Base-by-base conservation (phyloP, 192 early-diverging fungal species). In the Lobosporangium transversale region DNA sequence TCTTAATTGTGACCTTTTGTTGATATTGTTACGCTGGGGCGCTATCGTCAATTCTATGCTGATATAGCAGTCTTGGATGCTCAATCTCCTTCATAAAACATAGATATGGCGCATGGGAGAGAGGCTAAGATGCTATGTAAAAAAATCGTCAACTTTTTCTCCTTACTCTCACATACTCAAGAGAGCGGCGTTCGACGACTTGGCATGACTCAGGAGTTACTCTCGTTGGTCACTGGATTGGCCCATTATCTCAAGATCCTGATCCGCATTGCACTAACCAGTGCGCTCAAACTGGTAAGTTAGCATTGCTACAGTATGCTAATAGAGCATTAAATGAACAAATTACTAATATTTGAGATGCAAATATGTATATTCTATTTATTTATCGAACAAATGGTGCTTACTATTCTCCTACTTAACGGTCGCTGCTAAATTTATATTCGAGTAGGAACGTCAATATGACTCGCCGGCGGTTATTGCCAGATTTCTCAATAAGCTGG, bases 91-190 rank as follows among this genome's bases (percentile, higher is more conserved):
- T n/a, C n/a, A n/a, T n/a, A n/a, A 6, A 15, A 21, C 47, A 32
- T 23, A 73, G 89, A 82, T 33, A 81, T 93, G 48, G 89, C 92
- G 62, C 86, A 93, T 68, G 91, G 88, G 32, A 81, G 93, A 29
- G 97, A 98, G 80, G 95, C 97, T 12, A 98, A 95, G 85, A 89
- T 97, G 84, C 85, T 99, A 53, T 94, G 94, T 67, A 97, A 96
- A 78, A 93, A 92, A 74, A 95, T 97, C 60, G 92, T 97, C 53
- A 91, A 91, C 66, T 98, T 98, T 75, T 98, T 99, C 80, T 92
- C 95, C 7, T 64, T 97, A 23, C 83, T 99, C 33, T 92, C 91
- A 4, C 87, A 92, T 66, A 89, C 91, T 1, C 88, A 91, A 50
- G 80, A 90, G 61, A 78, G 78, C 57, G 84, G 84, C 10, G 75